These are phyloP conservation scores for Acrocalymma vagum DNA, from an alignment of 2,329 filamentous ascomycete species.

Conservation along the genomic window DNA sequence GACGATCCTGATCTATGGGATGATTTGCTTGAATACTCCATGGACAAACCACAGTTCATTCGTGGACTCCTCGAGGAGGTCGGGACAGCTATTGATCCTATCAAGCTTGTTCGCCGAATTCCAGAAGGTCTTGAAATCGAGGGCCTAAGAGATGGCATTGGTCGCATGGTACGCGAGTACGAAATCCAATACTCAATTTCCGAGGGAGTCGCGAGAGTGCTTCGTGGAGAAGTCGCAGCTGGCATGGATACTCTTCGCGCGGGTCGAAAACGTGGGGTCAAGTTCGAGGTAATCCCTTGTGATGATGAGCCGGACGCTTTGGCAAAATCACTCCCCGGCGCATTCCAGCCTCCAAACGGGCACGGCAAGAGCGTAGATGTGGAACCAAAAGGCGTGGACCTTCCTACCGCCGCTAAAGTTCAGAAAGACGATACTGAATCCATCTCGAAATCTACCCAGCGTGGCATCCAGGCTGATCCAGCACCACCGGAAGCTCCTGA, in stretches of 20 bases:
- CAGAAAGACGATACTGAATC: constrained; percentile 32
- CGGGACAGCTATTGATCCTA: constrained; percentile 91
- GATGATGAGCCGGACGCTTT: constrained; percentile 42
- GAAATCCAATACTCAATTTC: constrained; percentile 95
- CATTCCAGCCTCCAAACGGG: constrained; percentile 1
- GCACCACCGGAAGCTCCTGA: constrained; percentile 22
- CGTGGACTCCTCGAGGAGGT: constrained; percentile 91
- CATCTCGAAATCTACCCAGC: constrained; percentile 25
- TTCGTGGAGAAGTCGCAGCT: constrained; percentile 84
- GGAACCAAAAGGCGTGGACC: constrained; percentile 36
- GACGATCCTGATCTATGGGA: constrained; percentile 94
- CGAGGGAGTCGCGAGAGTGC: constrained; percentile 84
- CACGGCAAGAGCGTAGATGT: constrained; percentile 33
- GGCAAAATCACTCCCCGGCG: constrained; percentile 5
- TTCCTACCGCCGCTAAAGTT: constrained; percentile 30
- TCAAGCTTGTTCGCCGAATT: constrained; percentile 87
- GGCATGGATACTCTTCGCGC: constrained; percentile 83
- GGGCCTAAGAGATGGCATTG: constrained; percentile 85
- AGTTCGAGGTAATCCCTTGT: constrained; percentile 75
- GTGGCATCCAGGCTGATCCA: constrained; percentile 31
- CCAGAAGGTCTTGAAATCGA: constrained; percentile 93
- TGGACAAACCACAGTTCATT: constrained; percentile 97
- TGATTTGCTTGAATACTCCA: constrained; percentile 91
- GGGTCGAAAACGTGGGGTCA: constrained; percentile 85
- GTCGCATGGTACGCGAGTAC: constrained; percentile 92